Percentiles rank a stretch among this genome's conserved stretches.
phyloP scores from a whole-genome alignment of 495 filamentous ascomycete species.

The Stereocaulon alpinum region DNA sequence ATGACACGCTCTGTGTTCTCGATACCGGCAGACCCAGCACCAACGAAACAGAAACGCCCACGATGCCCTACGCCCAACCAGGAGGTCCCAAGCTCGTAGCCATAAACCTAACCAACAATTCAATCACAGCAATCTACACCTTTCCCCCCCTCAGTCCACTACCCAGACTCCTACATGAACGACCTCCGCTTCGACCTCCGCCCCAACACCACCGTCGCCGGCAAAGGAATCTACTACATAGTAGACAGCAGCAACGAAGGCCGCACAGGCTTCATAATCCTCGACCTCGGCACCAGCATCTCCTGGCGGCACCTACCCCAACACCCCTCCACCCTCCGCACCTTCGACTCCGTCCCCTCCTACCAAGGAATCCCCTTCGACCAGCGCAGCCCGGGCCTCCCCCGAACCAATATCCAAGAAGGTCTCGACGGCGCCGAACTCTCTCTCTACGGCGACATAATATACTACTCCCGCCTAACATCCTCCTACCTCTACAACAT shows the following conservation, averaged over 20 bases:
- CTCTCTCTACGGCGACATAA: constrained; percentile 27
- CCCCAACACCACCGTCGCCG: constrained; percentile 27
- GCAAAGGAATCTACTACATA: constrained; percentile 32
- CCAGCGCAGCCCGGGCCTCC: constrained; percentile 18
- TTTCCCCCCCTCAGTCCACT: constrained; percentile 29
- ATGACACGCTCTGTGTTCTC: constrained; percentile 34
- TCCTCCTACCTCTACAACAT: constrained; percentile 27
- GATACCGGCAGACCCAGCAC: constrained; percentile 34
- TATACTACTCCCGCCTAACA: constrained; percentile 31
- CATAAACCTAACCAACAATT: constrained; percentile 30
- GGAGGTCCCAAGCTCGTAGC: constrained; percentile 35
- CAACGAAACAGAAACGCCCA: constrained; percentile 27
- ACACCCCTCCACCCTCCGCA: constrained; percentile 29
- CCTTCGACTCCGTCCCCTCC: constrained; percentile 25
- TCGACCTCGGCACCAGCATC: constrained; percentile 33
- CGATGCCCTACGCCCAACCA: constrained; percentile 30
- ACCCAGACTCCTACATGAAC: constrained; percentile 33
- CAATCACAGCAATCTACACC: constrained; percentile 28
- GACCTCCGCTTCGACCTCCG: constrained; percentile 35
- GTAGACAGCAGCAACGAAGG: constrained; percentile 34
- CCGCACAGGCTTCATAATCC: constrained; percentile 33
- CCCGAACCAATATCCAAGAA: constrained; percentile 23
- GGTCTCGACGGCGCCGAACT: constrained; percentile 33
- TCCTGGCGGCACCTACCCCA: constrained; percentile 32
- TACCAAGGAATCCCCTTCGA: constrained; percentile 30